Conservation (phyloP, 768 basidiomycete genomes). For the Candolleomyces efflorescens region DNA sequence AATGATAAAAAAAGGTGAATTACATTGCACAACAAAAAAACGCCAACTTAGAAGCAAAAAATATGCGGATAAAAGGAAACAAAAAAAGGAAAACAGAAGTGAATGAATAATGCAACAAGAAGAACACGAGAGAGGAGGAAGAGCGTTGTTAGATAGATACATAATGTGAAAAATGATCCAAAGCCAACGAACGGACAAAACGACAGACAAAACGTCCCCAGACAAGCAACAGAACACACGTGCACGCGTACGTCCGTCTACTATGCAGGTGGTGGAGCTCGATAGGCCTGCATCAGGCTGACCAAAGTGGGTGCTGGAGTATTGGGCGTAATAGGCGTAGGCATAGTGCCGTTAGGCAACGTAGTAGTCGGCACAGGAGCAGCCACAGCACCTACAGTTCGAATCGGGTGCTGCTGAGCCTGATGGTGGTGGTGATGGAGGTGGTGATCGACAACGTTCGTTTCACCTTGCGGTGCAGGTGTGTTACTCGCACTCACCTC, state of each 20-base stretch:
- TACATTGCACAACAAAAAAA: not conserved
- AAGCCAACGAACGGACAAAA: not conserved
- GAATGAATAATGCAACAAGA: not conserved
- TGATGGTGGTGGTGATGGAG: not conserved
- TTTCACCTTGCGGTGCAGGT: too few species aligned
- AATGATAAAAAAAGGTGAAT: not conserved
- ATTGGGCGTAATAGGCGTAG: constrained; percentile 7
- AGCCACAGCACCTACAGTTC: not conserved
- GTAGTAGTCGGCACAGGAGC: not conserved
- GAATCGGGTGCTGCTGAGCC: too few species aligned
- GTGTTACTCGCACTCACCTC: too few species aligned
- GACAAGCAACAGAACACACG: not conserved
- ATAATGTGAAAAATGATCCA: not conserved
- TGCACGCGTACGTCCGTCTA: not conserved
- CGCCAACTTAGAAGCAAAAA: not conserved
- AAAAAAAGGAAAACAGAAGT: not conserved
- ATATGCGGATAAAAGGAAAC: not conserved
- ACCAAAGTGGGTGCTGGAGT: constrained; percentile 46
- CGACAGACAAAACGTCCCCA: not conserved
- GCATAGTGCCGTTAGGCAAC: not conserved
- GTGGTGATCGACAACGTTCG: too few species aligned
- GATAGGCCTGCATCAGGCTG: constrained; percentile 69
- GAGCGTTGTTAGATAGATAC: too few species aligned
- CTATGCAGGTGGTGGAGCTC: not conserved
- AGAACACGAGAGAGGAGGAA: not conserved